Conservation (phyloP, 1,139 yeast species). For the Hemisphaericaspora xylanilytica region DNA sequence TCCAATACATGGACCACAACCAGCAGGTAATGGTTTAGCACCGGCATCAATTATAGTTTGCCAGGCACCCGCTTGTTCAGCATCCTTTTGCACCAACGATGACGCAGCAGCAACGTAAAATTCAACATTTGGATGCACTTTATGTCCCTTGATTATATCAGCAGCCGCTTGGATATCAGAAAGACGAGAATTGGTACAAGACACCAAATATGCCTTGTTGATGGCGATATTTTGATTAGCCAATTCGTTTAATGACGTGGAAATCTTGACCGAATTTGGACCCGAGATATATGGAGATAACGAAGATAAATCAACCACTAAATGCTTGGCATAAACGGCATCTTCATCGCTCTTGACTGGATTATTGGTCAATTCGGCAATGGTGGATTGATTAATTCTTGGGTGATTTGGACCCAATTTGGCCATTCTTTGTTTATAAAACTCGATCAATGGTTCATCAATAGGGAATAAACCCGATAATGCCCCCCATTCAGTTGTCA, state of each 20-base stretch:
- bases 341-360: conserved; percentile 62
- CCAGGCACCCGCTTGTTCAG: conserved; percentile 92
- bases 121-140: conserved; percentile 85
- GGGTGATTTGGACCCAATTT: conserved; percentile 81
- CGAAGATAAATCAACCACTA: conserved; percentile 76
- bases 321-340: conserved; percentile 83
- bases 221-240: conserved; percentile 71
- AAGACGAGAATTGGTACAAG: conserved; percentile 93
- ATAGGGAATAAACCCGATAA: conserved; percentile 94
- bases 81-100: conserved; percentile 86
- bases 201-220: conserved; percentile 94
- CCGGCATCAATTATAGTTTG: conserved; percentile 85
- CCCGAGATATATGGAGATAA: conserved; percentile 93
- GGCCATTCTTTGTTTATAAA: conserved; percentile 68
- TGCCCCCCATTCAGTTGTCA: conserved; percentile 99
- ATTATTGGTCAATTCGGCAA: conserved; percentile 47
- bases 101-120: conserved; percentile 98
- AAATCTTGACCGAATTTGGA: conserved; percentile 93
- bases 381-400: conserved; percentile 65
- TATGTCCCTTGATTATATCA: conserved; percentile 70
- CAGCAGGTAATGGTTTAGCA: conserved; percentile 93
- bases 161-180: conserved; percentile 96
- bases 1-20: conserved; percentile 99
- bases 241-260: conserved; percentile 73
- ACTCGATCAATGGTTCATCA: conserved; percentile 70